Evolutionary conservation across 2,329 filamentous ascomycete genomes (phyloP).

Genomic region (Colletotrichum orchidophilum): DNA sequence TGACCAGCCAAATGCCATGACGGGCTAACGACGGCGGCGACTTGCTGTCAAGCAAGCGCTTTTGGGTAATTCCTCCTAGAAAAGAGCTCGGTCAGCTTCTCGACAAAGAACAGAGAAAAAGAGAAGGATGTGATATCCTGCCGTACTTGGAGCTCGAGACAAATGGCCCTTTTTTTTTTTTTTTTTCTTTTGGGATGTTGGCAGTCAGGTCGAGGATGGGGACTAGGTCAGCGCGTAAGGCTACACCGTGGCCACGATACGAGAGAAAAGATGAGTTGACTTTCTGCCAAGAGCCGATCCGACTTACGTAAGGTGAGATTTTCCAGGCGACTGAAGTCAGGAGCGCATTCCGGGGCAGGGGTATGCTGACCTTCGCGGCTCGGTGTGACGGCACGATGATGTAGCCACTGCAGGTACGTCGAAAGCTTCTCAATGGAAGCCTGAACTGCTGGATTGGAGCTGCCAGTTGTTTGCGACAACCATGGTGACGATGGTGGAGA

Average conservation of each 20-base stretch:
- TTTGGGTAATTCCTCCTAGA: background rate
- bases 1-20: conserved; percentile 38
- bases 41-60: background rate
- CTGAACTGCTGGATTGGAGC: too few species aligned
- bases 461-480: background rate
- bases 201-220: too few species aligned
- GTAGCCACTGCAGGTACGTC: conserved; percentile 33
- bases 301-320: conserved; percentile 28
- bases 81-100: background rate
- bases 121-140: background rate
- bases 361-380: conserved; percentile 2
- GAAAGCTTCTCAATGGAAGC: background rate
- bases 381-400: conserved; percentile 30
- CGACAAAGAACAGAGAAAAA: background rate
- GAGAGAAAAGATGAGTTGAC: conserved; percentile 11
- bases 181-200: background rate
- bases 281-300: conserved; percentile 18
- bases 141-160: background rate
- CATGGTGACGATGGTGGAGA: background rate
- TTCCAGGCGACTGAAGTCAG: conserved; percentile 20
- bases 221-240: conserved; percentile 10
- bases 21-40: conserved; percentile 12
- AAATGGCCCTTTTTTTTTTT: conserved; percentile 6
- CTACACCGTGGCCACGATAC: conserved; percentile 9
- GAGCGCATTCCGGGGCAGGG: conserved; percentile 22